A percentile compares a stretch with the other conserved stretches of the same genome.
phyloP scores from a whole-genome alignment of 495 filamentous ascomycete genomes.

The Daldinia decipiens region DNA sequence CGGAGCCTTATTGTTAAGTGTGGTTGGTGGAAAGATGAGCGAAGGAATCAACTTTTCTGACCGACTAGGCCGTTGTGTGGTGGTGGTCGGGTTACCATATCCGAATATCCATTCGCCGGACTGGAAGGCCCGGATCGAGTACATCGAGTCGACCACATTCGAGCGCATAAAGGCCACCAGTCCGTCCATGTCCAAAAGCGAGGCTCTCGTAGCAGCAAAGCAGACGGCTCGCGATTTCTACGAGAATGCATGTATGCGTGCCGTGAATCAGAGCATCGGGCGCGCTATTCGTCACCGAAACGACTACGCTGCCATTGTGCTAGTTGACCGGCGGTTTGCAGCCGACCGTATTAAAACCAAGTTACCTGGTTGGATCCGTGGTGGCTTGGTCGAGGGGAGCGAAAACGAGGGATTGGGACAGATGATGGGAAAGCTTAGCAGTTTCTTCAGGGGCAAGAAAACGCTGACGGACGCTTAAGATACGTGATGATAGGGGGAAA shows the following conservation, averaged over 20 bases:
- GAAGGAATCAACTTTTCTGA: constrained; percentile 99
- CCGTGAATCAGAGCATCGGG: constrained; percentile 96
- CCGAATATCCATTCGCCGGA: constrained; percentile 89
- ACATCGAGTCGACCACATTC: constrained; percentile 77
- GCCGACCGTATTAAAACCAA: constrained; percentile 75
- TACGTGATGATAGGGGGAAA: neutral
- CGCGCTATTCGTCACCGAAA: constrained; percentile 86
- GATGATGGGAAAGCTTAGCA: constrained; percentile 64
- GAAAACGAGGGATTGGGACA: constrained; percentile 60
- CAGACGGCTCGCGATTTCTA: constrained; percentile 84
- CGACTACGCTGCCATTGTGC: constrained; percentile 90
- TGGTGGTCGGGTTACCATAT: constrained; percentile 91
- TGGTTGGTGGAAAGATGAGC: constrained; percentile 94
- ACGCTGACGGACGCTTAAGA: neutral
- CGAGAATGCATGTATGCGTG: constrained; percentile 95
- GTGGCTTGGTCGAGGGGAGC: constrained; percentile 62
- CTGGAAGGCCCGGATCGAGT: constrained; percentile 90
- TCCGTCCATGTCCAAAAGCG: constrained; percentile 65
- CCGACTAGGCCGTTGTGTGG: constrained; percentile 83
- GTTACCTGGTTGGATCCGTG: constrained; percentile 87
- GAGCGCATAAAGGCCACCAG: constrained; percentile 54
- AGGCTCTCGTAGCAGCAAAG: constrained; percentile 60
- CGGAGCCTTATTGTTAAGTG: constrained; percentile 87
- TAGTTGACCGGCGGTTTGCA: constrained; percentile 83
- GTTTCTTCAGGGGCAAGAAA: constrained; percentile 65